phyloP scores from a whole-genome alignment of 2,329 filamentous ascomycete genomes.

The Balansia obtecta region DNA sequence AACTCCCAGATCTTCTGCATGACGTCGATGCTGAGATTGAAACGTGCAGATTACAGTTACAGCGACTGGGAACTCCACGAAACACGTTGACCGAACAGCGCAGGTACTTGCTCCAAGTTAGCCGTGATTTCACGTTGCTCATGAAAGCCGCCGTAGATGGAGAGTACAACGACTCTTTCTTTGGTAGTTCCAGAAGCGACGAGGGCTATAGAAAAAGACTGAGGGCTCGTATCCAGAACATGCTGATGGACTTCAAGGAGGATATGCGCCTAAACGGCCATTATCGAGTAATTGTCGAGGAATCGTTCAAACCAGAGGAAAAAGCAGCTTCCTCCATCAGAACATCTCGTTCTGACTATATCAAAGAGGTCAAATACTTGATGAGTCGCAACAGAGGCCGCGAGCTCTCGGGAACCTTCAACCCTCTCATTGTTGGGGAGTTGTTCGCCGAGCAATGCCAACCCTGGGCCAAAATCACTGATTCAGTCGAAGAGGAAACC shows the following conservation, averaged over 20 bases:
- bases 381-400: slow-evolving; percentile 18
- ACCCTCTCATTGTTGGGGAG: slow-evolving; percentile 43
- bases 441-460: slow-evolving; percentile 46
- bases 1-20: slow-evolving; percentile 31
- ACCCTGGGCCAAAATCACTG: slow-evolving; percentile 38
- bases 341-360: slow-evolving; percentile 7
- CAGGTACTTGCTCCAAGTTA: slow-evolving; percentile 32
- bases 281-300: slow-evolving; percentile 18
- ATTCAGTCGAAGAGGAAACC: not conserved
- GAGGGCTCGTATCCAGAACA: slow-evolving; percentile 39
- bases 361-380: slow-evolving; percentile 11
- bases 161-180: slow-evolving; percentile 38
- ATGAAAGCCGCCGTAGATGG: slow-evolving; percentile 36
- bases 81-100: slow-evolving; percentile 32
- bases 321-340: too few species aligned
- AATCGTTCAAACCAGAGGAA: not conserved
- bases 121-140: slow-evolving; percentile 30
- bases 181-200: slow-evolving; percentile 20
- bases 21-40: slow-evolving; percentile 28
- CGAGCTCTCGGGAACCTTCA: slow-evolving; percentile 50
- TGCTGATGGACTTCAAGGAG: slow-evolving; percentile 26
- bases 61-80: slow-evolving; percentile 35
- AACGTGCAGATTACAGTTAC: slow-evolving; percentile 24
- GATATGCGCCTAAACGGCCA: slow-evolving; percentile 31
- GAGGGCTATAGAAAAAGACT: slow-evolving; percentile 31